phyloP scores from a whole-genome alignment of 345 rosid genomes.

The Salix exigua region DNA sequence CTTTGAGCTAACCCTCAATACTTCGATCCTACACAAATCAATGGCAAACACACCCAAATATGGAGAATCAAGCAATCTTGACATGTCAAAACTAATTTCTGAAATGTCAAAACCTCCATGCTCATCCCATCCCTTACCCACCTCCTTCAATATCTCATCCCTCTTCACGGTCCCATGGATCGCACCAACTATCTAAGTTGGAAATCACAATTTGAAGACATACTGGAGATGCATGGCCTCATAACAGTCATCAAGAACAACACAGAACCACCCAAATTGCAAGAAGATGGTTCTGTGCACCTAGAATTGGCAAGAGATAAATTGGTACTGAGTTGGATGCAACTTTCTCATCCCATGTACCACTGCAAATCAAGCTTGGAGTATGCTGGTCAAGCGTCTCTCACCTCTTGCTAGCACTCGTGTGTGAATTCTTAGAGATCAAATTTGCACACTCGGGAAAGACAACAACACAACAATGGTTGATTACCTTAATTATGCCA shows the following conservation, averaged over 20 bases:
- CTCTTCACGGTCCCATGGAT: neutral
- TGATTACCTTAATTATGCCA: neutral
- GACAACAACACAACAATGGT: neutral
- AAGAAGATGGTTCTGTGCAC: neutral
- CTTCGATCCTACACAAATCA: too few species aligned
- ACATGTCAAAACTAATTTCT: neutral
- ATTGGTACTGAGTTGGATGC: neutral
- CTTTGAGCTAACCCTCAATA: neutral
- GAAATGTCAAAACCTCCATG: neutral
- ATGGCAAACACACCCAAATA: neutral
- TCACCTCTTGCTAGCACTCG: neutral
- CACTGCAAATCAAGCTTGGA: neutral
- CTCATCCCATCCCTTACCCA: neutral
- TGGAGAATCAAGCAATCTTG: neutral
- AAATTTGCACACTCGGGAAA: neutral
- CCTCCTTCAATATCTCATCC: too few species aligned
- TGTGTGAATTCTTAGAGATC: too few species aligned
- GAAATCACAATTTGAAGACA: too few species aligned
- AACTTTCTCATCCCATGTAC: neutral
- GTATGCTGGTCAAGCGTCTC: too few species aligned
- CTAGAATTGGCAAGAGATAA: neutral
- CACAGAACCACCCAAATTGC: neutral
- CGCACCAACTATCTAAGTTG: neutral
- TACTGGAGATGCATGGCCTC: neutral
- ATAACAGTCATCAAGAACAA: neutral